Percentiles rank a stretch among this genome's conserved stretches.
Conservation (phyloP, 2,329 filamentous ascomycete species). For the Waltergamsia citrina region DNA sequence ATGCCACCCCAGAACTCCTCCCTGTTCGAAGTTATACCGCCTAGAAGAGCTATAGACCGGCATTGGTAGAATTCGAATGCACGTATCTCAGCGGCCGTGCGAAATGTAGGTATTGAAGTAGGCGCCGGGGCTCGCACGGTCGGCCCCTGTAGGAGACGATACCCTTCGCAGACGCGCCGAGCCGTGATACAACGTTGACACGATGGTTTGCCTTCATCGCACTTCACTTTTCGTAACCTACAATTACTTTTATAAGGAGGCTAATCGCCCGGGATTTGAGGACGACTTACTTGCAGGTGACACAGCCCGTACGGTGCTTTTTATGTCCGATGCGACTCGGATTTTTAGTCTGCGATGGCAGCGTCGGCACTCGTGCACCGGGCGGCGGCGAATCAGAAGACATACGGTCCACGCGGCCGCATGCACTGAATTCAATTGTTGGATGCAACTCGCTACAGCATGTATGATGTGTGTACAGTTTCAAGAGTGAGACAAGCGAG, state of each 20-base stretch:
- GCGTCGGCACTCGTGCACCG: too few species aligned
- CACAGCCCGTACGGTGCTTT: constrained; percentile 39
- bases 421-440: too few species aligned
- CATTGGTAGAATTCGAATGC: constrained; percentile 23
- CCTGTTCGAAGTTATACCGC: constrained; percentile 24
- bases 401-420: too few species aligned
- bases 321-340: constrained; percentile 29
- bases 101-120: constrained; percentile 4
- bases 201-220: constrained; percentile 42
- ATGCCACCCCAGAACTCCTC: constrained; percentile 32
- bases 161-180: constrained; percentile 47
- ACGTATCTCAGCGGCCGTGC: constrained; percentile 10
- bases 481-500: too few species aligned
- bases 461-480: too few species aligned
- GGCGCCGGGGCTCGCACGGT: background rate
- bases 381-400: too few species aligned
- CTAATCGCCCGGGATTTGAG: background rate
- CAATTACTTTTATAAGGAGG: background rate
- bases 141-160: constrained; percentile 17
- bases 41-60: constrained; percentile 27
- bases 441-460: too few species aligned
- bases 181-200: constrained; percentile 45
- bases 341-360: too few species aligned
- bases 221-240: constrained; percentile 47
- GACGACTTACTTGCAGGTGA: constrained; percentile 43